Percentiles rank a stretch among this genome's conserved stretches.
Conservation (phyloP, 257 asterid species). For the Solanum tarijense region DNA sequence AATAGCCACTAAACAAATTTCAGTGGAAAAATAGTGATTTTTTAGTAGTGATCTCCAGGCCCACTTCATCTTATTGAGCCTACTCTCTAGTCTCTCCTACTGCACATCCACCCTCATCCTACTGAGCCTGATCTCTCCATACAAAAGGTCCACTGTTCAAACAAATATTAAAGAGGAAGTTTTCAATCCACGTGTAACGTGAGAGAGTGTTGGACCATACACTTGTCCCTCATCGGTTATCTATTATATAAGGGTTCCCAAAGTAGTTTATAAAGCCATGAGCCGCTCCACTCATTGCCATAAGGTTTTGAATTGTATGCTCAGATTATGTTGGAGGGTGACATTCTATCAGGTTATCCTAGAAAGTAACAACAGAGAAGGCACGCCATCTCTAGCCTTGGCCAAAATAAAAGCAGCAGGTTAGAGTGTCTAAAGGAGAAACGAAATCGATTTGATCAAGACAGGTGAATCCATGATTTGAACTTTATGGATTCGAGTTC, state of each 20-base stretch:
- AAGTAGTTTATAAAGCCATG: background rate
- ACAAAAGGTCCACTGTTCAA: background rate
- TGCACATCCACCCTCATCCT: background rate
- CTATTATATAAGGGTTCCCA: background rate
- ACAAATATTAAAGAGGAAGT: background rate
- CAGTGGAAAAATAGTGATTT: background rate
- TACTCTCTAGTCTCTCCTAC: background rate
- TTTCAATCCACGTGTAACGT: background rate
- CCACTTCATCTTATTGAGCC: background rate
- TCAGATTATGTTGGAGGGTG: background rate
- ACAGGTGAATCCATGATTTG: background rate
- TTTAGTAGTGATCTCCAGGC: background rate
- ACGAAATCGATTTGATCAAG: background rate
- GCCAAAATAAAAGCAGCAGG: background rate
- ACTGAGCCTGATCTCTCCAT: background rate
- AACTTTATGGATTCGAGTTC: background rate
- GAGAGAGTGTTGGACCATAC: background rate
- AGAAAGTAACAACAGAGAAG: background rate
- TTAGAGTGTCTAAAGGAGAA: background rate
- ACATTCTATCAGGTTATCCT: background rate
- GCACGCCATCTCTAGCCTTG: background rate
- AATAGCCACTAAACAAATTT: background rate
- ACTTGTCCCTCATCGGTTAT: background rate
- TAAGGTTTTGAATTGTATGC: background rate
- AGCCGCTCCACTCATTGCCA: background rate